Evolutionary conservation across 257 asterid genomes (phyloP).

Genomic region (Ballota nigra): DNA sequence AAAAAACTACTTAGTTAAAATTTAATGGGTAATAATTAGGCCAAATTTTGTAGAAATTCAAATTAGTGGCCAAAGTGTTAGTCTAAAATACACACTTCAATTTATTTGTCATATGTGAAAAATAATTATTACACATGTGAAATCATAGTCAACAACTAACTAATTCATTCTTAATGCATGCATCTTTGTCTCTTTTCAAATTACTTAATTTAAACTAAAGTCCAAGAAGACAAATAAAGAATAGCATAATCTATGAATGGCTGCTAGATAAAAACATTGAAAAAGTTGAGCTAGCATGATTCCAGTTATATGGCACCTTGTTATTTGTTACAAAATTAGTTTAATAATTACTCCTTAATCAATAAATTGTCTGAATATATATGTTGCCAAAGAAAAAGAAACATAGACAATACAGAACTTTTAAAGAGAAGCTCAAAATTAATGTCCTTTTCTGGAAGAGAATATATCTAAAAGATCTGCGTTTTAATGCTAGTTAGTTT

Average conservation of each 20-base stretch:
- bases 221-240: slow-evolving; percentile 13
- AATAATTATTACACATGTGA: background rate
- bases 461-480: slow-evolving; percentile 17
- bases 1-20: no score
- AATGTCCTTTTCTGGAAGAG: slow-evolving; percentile 30
- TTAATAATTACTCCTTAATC: background rate
- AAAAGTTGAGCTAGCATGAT: background rate
- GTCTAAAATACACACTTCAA: no score
- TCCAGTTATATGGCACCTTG: background rate
- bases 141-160: background rate
- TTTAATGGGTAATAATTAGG: no score
- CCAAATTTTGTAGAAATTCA: no score
- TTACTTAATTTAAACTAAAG: background rate
- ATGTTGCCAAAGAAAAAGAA: slow-evolving; percentile 19
- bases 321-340: slow-evolving; percentile 14
- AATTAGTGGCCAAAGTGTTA: no score
- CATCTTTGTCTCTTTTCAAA: slow-evolving; percentile 8
- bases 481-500: background rate
- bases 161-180: background rate
- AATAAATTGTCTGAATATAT: slow-evolving; percentile 17
- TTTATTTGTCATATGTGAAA: no score
- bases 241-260: slow-evolving; percentile 1
- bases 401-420: slow-evolving; percentile 26
- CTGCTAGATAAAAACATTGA: slow-evolving; percentile 22
- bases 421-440: slow-evolving; percentile 23